Conservation (phyloP, 306 rosid species). For the Dryas alaskensis region DNA sequence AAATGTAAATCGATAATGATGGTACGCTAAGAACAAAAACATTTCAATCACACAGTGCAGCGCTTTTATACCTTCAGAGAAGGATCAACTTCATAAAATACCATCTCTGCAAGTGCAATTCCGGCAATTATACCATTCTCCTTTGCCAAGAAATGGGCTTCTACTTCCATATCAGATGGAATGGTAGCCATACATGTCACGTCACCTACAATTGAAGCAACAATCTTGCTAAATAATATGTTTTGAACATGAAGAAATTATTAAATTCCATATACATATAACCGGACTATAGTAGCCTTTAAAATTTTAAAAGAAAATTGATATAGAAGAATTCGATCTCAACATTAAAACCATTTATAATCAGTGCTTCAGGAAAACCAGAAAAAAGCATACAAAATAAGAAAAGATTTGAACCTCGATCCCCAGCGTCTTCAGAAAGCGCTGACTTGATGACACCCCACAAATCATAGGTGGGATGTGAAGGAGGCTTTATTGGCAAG, state of each 20-base stretch:
- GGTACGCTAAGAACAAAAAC: conserved; percentile 17
- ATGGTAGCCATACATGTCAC: conserved; percentile 82
- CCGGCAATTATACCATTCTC: conserved; percentile 88
- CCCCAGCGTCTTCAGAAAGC: conserved; percentile 83
- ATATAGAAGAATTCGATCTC: not conserved
- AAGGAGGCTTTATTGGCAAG: conserved; percentile 62
- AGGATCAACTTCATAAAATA: conserved; percentile 83
- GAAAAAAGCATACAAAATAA: conserved; percentile 1
- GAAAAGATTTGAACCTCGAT: conserved; percentile 47
- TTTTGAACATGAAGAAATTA: not conserved
- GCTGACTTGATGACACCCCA: conserved; percentile 66
- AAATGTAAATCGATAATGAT: conserved; percentile 20
- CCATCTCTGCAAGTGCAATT: conserved; percentile 76
- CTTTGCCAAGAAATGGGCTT: conserved; percentile 88
- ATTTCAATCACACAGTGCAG: conserved; percentile 23
- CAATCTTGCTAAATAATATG: not conserved
- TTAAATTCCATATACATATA: not conserved
- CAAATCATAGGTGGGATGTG: conserved; percentile 90
- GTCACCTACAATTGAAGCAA: conserved; percentile 58
- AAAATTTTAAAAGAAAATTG: not conserved
- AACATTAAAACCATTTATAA: not conserved
- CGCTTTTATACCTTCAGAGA: conserved; percentile 56
- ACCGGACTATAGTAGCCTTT: not conserved
- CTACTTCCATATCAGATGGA: conserved; percentile 71
- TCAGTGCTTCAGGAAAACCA: not conserved